Evolutionary conservation across 2,329 filamentous ascomycete genomes (phyloP).

Genomic region (Alternaria ventricosa): DNA sequence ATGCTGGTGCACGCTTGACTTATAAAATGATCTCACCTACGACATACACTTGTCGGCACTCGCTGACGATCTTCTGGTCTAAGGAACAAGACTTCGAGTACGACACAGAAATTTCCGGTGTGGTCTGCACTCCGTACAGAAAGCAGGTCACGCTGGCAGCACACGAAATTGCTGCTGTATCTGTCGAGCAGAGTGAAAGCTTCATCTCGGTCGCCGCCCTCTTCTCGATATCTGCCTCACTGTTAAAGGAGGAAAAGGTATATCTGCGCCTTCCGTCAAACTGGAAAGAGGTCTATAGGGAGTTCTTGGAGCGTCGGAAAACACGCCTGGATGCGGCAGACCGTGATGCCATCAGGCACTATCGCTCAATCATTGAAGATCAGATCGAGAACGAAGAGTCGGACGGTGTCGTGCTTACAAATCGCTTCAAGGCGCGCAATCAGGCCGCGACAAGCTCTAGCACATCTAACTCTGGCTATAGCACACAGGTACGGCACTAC

Average conservation of each 20-base stretch:
- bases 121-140: slow-evolving; percentile 55
- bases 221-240: slow-evolving; percentile 80
- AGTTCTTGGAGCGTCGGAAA: slow-evolving; percentile 75
- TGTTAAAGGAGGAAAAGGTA: slow-evolving; percentile 83
- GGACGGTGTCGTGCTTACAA: slow-evolving; percentile 70
- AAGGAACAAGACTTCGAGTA: slow-evolving; percentile 68
- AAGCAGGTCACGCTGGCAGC: slow-evolving; percentile 71
- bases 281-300: slow-evolving; percentile 87
- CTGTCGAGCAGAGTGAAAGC: slow-evolving; percentile 81
- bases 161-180: slow-evolving; percentile 74
- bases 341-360: slow-evolving; percentile 68
- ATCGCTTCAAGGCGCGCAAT: slow-evolving; percentile 68
- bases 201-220: slow-evolving; percentile 83
- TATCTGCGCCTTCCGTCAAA: slow-evolving; percentile 76
- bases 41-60: slow-evolving; percentile 77
- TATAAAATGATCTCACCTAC: slow-evolving; percentile 76
- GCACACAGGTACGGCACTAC: slow-evolving; percentile 34
- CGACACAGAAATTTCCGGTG: slow-evolving; percentile 49
- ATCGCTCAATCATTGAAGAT: slow-evolving; percentile 74
- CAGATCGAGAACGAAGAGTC: slow-evolving; percentile 64
- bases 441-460: slow-evolving; percentile 35
- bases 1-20: slow-evolving; percentile 70
- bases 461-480: slow-evolving; percentile 40
- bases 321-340: slow-evolving; percentile 73
- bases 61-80: slow-evolving; percentile 78